Percentiles rank a stretch among this genome's conserved stretches.
Conservation (phyloP, 2,329 filamentous ascomycete species). For the Tolypocladium guangdongense region DNA sequence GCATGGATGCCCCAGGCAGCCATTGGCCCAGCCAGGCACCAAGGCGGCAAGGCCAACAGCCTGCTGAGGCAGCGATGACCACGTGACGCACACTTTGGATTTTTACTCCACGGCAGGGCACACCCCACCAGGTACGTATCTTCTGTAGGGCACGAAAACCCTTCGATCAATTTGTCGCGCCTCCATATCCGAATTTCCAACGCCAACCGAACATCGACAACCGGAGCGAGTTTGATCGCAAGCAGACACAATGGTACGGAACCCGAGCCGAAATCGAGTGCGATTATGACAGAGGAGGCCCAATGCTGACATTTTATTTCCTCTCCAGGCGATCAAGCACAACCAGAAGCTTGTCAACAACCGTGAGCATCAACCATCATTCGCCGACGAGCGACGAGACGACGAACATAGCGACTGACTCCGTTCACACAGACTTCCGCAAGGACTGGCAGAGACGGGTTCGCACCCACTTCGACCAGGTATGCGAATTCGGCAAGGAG, state of each 20-base stretch:
- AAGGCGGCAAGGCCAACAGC: neutral
- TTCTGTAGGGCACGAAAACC: slow-evolving; percentile 30
- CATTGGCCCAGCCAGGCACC: slow-evolving; percentile 1
- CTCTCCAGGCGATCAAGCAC: slow-evolving; percentile 86
- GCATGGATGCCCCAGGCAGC: slow-evolving; percentile 13
- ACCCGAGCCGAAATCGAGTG: slow-evolving; percentile 11
- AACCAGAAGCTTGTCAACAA: slow-evolving; percentile 98
- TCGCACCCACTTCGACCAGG: slow-evolving; percentile 99
- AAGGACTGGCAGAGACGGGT: slow-evolving; percentile 99
- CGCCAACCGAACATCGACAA: slow-evolving; percentile 30
- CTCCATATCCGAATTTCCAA: slow-evolving; percentile 26
- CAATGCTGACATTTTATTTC: slow-evolving; percentile 22
- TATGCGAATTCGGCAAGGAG: slow-evolving; percentile 36
- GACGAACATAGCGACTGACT: slow-evolving; percentile 27
- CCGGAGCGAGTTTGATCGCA: slow-evolving; percentile 38
- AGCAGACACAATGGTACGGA: slow-evolving; percentile 43
- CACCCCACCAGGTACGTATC: slow-evolving; percentile 23
- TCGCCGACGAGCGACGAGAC: slow-evolving; percentile 11
- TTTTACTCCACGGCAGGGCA: slow-evolving; percentile 9
- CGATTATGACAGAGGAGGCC: slow-evolving; percentile 10
- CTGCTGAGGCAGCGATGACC: slow-evolving; percentile 2
- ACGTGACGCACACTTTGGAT: slow-evolving; percentile 13
- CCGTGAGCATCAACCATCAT: slow-evolving; percentile 48
- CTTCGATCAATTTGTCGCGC: slow-evolving; percentile 30
- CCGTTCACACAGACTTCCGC: slow-evolving; percentile 66